Percentiles rank a stretch among this genome's conserved stretches.
These are phyloP conservation scores for Xylaria acuta DNA, from an alignment of 495 filamentous ascomycete species.

Conservation along the genomic window DNA sequence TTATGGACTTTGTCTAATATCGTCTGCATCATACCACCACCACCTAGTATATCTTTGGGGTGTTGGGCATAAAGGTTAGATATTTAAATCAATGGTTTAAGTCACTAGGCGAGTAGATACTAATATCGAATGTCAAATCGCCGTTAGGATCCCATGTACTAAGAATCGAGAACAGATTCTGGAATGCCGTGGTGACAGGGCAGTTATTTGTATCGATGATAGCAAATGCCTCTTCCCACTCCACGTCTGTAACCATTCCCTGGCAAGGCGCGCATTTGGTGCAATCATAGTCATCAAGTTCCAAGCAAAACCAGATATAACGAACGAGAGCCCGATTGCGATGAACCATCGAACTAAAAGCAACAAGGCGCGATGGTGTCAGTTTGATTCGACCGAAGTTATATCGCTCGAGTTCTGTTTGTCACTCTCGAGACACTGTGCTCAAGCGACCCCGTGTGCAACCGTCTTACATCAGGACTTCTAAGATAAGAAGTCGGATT, in stretches of 20 bases:
- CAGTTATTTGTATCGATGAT: conserved; percentile 33
- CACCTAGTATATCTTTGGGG: conserved; percentile 28
- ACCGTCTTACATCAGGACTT: conserved; percentile 39
- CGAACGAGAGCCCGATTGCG: conserved; percentile 41
- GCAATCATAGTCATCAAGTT: conserved; percentile 46
- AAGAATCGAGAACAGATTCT: conserved; percentile 45
- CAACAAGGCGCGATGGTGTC: conserved; percentile 39
- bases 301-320: conserved; percentile 49
- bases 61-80: conserved; percentile 42
- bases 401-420: conserved; percentile 44
- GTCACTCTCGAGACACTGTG: conserved; percentile 50
- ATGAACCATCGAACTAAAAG: conserved; percentile 41
- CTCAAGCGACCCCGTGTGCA: conserved; percentile 42
- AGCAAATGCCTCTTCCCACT: conserved; percentile 30
- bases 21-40: conserved; percentile 30
- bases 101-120: conserved; percentile 48
- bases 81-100: conserved; percentile 47
- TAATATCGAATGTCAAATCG: conserved; percentile 49
- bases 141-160: conserved; percentile 44
- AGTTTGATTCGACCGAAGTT: conserved; percentile 50
- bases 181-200: conserved; percentile 43
- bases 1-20: conserved; percentile 32
- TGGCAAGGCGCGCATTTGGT: conserved; percentile 35
- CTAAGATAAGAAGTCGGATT: conserved; percentile 37
- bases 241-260: conserved; percentile 1